Conservation (phyloP, 2,329 filamentous ascomycete species). For the Pyrenochaeta sp. region DNA sequence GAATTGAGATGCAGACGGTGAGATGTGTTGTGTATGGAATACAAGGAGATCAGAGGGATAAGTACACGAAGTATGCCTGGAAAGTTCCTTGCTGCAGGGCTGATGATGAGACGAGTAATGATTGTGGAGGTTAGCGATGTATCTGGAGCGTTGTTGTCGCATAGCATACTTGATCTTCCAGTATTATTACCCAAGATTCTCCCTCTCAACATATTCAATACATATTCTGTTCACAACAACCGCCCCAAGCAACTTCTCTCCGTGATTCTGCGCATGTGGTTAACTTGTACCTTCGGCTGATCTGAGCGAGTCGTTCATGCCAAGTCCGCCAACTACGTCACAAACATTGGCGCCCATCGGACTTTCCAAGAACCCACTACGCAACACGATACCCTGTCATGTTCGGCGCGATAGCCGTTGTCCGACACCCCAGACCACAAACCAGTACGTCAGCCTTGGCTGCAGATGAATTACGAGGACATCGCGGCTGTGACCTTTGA, state of each 20-base stretch:
- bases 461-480: neutral
- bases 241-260: neutral
- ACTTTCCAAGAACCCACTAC: slow-evolving; percentile 1
- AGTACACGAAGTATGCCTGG: slow-evolving; percentile 1
- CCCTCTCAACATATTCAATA: neutral
- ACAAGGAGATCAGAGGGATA: neutral
- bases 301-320: neutral
- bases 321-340: slow-evolving; percentile 5
- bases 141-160: neutral
- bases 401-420: neutral
- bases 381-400: neutral
- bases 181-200: slow-evolving; percentile 1
- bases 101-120: slow-evolving; percentile 10
- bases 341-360: neutral
- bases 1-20: neutral
- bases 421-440: neutral
- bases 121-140: neutral
- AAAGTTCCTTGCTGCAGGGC: neutral
- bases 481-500: neutral
- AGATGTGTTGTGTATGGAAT: slow-evolving; percentile 1
- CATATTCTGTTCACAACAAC: neutral
- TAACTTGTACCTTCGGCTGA: neutral
- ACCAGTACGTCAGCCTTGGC: neutral
- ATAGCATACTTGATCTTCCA: neutral
- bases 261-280: neutral